phyloP scores from a whole-genome alignment of 371 early-diverging fungal genomes.

The Amoeboaphelidium protococcarum region DNA sequence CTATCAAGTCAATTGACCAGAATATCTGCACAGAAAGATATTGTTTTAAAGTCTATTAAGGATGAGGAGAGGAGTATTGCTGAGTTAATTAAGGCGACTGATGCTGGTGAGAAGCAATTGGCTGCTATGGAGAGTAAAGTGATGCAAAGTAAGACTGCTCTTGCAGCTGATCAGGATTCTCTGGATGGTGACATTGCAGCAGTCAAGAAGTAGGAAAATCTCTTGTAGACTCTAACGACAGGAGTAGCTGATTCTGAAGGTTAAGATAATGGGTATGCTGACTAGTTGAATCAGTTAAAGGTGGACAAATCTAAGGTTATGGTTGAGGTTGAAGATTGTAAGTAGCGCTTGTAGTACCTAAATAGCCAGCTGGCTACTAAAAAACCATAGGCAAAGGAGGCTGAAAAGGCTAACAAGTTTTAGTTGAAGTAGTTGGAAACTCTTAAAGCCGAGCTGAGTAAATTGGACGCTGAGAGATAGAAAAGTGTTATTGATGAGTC shows the following conservation, averaged over 20 bases:
- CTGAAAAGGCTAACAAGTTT: background rate
- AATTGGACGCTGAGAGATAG: slow-evolving; percentile 15
- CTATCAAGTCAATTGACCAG: slow-evolving; percentile 42
- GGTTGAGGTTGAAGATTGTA: too few species aligned
- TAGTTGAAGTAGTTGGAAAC: slow-evolving; percentile 9
- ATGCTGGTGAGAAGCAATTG: slow-evolving; percentile 9
- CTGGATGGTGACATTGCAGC: slow-evolving; percentile 30
- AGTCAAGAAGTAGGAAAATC: slow-evolving; percentile 42
- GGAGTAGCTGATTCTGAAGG: slow-evolving; percentile 73
- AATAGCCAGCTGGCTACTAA: too few species aligned
- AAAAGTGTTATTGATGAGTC: slow-evolving; percentile 9
- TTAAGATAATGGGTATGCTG: slow-evolving; percentile 72
- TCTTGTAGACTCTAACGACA: slow-evolving; percentile 70
- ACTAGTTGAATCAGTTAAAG: slow-evolving; percentile 34
- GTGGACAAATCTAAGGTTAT: too few species aligned
- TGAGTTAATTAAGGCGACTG: background rate
- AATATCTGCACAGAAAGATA: slow-evolving; percentile 44
- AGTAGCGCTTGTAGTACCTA: too few species aligned
- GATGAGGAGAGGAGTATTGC: slow-evolving; percentile 28
- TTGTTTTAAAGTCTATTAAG: slow-evolving; percentile 32
- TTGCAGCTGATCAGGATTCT: too few species aligned
- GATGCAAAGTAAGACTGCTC: background rate
- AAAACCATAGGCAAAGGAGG: slow-evolving; percentile 16
- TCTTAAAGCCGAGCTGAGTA: slow-evolving; percentile 23
- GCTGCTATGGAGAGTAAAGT: slow-evolving; percentile 21